Conservation (phyloP, 140 eudicot species). For the Ambrosia hybrid region DNA sequence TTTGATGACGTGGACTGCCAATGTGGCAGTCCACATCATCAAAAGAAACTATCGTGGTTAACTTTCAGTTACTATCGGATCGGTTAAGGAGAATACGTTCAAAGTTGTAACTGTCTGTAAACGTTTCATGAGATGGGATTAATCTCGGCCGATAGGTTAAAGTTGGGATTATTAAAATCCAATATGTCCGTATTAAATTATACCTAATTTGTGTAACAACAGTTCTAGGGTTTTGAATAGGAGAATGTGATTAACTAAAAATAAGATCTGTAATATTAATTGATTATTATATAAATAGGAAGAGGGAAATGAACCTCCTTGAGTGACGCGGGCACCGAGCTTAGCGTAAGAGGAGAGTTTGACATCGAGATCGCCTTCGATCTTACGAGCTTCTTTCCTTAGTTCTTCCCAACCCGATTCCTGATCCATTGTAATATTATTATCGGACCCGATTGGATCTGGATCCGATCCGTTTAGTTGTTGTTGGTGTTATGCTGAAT, state of each 20-base stretch:
- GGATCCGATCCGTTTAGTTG: constrained; percentile 31
- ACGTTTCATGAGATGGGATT: too few relatives aligned
- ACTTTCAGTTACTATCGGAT: too few relatives aligned
- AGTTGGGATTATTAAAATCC: too few relatives aligned
- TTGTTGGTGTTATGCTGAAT: not conserved
- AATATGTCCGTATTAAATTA: too few relatives aligned
- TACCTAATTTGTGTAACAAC: too few relatives aligned
- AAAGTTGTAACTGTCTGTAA: too few relatives aligned
- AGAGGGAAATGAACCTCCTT: constrained; percentile 43
- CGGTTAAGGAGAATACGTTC: too few relatives aligned
- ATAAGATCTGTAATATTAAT: constrained; percentile 8
- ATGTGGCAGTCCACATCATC: too few relatives aligned
- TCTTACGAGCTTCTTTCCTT: constrained; percentile 91
- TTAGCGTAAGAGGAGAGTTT: constrained; percentile 92
- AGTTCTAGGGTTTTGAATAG: constrained; percentile 15
- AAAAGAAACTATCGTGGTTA: too few relatives aligned
- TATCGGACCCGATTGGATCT: constrained; percentile 21
- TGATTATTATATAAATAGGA: not conserved
- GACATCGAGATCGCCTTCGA: constrained; percentile 97
- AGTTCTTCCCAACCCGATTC: constrained; percentile 99
- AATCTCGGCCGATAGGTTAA: too few relatives aligned
- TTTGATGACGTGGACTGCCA: too few relatives aligned
- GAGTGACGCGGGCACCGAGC: constrained; percentile 87
- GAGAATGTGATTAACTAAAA: constrained; percentile 10
- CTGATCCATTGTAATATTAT: constrained; percentile 56